Evolutionary conservation across 495 filamentous ascomycete species (phyloP), one percentile per base, ranked within the genome.

Genomic region (Neurospora sp.): DNA sequence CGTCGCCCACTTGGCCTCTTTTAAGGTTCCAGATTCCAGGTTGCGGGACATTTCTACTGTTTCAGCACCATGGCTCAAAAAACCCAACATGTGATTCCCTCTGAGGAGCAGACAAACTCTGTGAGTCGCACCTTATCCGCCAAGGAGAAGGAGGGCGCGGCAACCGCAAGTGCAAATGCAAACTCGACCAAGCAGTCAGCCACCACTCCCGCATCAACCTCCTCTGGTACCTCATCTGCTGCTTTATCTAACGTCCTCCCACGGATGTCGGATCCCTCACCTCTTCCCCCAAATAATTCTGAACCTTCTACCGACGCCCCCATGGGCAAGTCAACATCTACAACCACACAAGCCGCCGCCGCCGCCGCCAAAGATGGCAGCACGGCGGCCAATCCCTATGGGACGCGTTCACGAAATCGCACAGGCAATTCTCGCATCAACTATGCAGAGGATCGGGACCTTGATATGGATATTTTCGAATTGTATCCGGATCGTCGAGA

Each of bases 361-460:
- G 72, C 80, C 35, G 81, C 82, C 23, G 70, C 79, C 74, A 84
- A 83, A 77, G 81, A 81, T 69, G 78, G 74, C 66, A 79, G 78
- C 39, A 81, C 79, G 5, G 78, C 81, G 66, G 81, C 90, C 9
- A 91, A 92, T 69, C 92, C 93, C 27, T 98, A 99, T 81, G 96
- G 96, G 74, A 99, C 96, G 75, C 92, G 96, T 76, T 99, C 96
- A 73, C 91, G 96, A 80, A 97, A 96, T 79, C 90, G 94, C 74
- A 92, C 90, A 48, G 93, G 92, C 74, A 86, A 85, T 72, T 86
- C 92, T 75, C 92, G 96, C 75, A 89, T 91, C 69, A 99, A 99
- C 81, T 99, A 99, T 82, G 96, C 96, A 39, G 96, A 99, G 83
- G 96, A 99, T 82, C 92, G 91, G 79, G 96, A 98, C 77, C 84